Percentiles rank a stretch among this genome's conserved stretches.
phyloP scores from a whole-genome alignment of 441 rosid genomes.

The Syzygium malaccense region DNA sequence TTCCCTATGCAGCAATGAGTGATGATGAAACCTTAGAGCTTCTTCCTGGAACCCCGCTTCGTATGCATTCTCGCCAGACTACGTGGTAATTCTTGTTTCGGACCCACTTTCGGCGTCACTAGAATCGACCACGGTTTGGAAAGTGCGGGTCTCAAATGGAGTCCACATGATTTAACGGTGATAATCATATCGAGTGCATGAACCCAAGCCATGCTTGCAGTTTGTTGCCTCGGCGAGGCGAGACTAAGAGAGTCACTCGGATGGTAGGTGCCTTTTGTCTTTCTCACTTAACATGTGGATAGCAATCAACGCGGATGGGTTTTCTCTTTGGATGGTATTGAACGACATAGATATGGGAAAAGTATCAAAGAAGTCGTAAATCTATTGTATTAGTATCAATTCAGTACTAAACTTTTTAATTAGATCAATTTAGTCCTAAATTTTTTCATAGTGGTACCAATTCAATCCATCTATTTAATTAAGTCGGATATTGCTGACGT shows the following conservation, averaged over 20 bases:
- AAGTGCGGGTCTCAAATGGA: not conserved
- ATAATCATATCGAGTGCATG: not conserved
- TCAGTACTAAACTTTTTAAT: fast-evolving
- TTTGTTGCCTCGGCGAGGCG: not conserved
- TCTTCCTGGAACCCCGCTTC: not conserved
- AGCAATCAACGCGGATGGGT: not conserved
- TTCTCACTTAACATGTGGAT: not conserved
- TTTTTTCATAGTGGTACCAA: too few species aligned
- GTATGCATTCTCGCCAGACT: not conserved
- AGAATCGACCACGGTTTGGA: not conserved
- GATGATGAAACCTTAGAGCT: not conserved
- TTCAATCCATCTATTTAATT: fast-evolving
- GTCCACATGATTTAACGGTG: not conserved
- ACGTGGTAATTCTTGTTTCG: not conserved
- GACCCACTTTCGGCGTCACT: not conserved
- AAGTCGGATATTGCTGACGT: fast-evolving
- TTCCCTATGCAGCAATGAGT: not conserved
- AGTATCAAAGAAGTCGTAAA: too few species aligned
- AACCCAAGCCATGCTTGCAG: not conserved
- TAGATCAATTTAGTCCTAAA: fast-evolving
- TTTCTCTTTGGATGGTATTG: not conserved
- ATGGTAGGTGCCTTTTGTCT: not conserved
- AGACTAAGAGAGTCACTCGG: too few species aligned
- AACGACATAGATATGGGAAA: not conserved
- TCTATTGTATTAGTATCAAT: fast-evolving